Conservation (phyloP, 2,329 filamentous ascomycete genomes). For the Aspergillus sp. region DNA sequence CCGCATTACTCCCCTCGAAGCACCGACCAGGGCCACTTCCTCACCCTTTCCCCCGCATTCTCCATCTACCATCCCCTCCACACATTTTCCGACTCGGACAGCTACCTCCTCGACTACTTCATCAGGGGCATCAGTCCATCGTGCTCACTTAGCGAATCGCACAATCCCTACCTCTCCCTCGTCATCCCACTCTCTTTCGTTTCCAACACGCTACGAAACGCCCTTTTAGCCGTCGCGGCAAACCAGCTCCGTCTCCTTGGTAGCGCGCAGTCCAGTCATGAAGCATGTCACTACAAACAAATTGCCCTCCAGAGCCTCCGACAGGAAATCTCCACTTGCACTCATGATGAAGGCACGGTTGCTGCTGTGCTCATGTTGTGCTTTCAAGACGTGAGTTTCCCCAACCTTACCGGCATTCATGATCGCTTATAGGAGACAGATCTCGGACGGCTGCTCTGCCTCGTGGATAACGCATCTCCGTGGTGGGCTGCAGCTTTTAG, state of each 20-base stretch:
- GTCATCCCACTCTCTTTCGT: constrained; percentile 30
- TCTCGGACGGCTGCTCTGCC: constrained; percentile 36
- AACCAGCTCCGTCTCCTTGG: constrained; percentile 35
- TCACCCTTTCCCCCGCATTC: neutral
- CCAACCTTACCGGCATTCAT: neutral
- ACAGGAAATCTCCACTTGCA: constrained; percentile 23
- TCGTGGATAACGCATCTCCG: constrained; percentile 40
- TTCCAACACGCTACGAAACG: constrained; percentile 29
- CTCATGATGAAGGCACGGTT: constrained; percentile 29
- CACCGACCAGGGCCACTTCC: neutral
- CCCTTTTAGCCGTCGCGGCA: constrained; percentile 35
- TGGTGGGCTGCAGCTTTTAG: constrained; percentile 32
- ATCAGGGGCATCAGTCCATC: constrained; percentile 35
- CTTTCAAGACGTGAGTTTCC: constrained; percentile 34
- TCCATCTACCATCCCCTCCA: constrained; percentile 20
- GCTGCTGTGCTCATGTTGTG: constrained; percentile 41
- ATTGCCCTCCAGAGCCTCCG: constrained; percentile 32
- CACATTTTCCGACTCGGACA: constrained; percentile 18
- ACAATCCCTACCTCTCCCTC: constrained; percentile 37
- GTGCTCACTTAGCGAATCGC: constrained; percentile 33
- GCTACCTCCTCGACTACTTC: constrained; percentile 35
- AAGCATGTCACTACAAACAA: constrained; percentile 32
- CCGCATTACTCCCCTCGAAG: neutral
- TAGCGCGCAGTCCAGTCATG: constrained; percentile 26
- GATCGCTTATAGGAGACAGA: constrained; percentile 18